A percentile compares a stretch with the other conserved stretches of the same genome.
These are phyloP conservation scores for Ceratocystis huliohia DNA, from an alignment of 2,329 filamentous ascomycete species.

Conservation along the genomic window DNA sequence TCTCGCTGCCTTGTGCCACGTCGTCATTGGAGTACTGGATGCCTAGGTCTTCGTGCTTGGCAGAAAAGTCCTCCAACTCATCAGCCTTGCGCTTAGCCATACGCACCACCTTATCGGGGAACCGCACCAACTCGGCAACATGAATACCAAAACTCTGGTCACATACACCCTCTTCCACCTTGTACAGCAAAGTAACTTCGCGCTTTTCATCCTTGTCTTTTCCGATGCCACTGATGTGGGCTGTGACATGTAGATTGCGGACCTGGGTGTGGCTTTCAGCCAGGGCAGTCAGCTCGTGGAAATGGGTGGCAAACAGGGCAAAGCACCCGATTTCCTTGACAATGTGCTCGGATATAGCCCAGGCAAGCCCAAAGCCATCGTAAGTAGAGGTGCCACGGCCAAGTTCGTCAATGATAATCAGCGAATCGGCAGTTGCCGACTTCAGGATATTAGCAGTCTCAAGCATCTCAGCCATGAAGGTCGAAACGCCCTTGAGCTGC, in stretches of 20 bases:
- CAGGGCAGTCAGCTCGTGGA: slow-evolving; percentile 90
- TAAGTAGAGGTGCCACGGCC: slow-evolving; percentile 95
- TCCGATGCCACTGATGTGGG: slow-evolving; percentile 59
- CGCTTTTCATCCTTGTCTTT: slow-evolving; percentile 41
- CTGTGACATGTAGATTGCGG: slow-evolving; percentile 86
- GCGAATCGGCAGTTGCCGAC: slow-evolving; percentile 82
- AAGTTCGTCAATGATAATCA: slow-evolving; percentile 97
- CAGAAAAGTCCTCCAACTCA: slow-evolving; percentile 89
- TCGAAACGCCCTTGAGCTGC: slow-evolving; percentile 93
- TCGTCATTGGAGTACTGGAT: slow-evolving; percentile 65
- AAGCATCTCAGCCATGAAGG: slow-evolving; percentile 99
- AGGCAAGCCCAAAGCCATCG: slow-evolving; percentile 95
- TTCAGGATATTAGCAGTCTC: slow-evolving; percentile 98
- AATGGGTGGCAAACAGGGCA: slow-evolving; percentile 92
- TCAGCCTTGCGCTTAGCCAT: slow-evolving; percentile 99
- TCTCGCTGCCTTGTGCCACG: slow-evolving; percentile 71
- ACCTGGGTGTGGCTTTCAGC: slow-evolving; percentile 79
- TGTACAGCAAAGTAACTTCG: slow-evolving; percentile 92
- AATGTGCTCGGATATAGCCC: slow-evolving; percentile 97
- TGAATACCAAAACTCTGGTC: slow-evolving; percentile 98
- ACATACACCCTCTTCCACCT: slow-evolving; percentile 88
- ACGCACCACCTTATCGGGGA: slow-evolving; percentile 91
- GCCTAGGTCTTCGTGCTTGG: slow-evolving; percentile 53
- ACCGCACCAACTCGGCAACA: slow-evolving; percentile 89
- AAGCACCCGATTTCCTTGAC: slow-evolving; percentile 89